Conservation (phyloP, 129 eudicot genomes). For the Flaveria robusta region DNA sequence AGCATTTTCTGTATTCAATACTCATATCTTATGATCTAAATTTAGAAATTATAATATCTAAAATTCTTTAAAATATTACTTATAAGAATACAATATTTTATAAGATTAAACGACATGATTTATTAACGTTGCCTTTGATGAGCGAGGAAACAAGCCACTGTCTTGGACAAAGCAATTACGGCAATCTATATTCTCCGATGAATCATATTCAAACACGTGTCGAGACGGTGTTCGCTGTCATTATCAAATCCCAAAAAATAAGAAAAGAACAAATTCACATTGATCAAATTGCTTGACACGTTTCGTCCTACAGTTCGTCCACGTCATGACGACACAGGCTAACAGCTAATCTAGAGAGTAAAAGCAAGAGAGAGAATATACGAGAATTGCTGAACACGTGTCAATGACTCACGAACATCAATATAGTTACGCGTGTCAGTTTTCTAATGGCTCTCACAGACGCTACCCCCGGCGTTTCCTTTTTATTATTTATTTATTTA, state of each 20-base stretch:
- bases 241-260: constrained; percentile 18
- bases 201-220: constrained; percentile 32
- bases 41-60: too few species aligned
- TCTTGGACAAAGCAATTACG: constrained; percentile 22
- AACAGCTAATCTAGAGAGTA: constrained; percentile 31
- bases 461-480: constrained; percentile 19
- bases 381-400: constrained; percentile 28
- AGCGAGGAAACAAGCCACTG: constrained; percentile 18
- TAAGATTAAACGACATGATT: too few species aligned
- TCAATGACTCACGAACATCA: constrained; percentile 28
- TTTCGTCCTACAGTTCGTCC: constrained; percentile 17
- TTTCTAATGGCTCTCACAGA: not conserved
- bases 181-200: not conserved
- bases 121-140: not conserved
- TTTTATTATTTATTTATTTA: not conserved
- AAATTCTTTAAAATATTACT: too few species aligned
- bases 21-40: too few species aligned
- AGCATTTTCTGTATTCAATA: too few species aligned
- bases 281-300: constrained; percentile 27
- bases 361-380: not conserved
- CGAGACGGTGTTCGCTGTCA: not conserved
- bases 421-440: constrained; percentile 12
- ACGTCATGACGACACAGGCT: constrained; percentile 30
- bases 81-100: too few species aligned
- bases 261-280: constrained; percentile 17